phyloP scores from a whole-genome alignment of 306 rosid species.

The Cucurbita argyrosperma region DNA sequence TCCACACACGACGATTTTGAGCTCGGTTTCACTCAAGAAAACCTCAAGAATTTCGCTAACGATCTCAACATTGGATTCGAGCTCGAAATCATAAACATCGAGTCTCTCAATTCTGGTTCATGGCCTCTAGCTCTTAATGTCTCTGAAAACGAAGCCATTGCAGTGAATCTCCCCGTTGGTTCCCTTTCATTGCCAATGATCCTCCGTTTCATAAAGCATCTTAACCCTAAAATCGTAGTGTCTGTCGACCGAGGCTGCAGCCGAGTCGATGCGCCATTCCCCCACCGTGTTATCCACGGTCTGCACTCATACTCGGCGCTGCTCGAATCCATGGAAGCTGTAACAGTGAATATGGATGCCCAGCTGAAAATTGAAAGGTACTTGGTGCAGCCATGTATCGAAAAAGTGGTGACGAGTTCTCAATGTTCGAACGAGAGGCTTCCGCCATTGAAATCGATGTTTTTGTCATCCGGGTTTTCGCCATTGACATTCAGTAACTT shows the following conservation, averaged over 20 bases:
- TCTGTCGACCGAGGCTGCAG: conserved; percentile 56
- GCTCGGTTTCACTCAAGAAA: conserved; percentile 65
- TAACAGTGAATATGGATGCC: conserved; percentile 39
- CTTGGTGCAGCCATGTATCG: conserved; percentile 62
- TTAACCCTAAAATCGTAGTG: conserved; percentile 58
- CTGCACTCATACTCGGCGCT: conserved; percentile 37
- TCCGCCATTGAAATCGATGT: conserved; percentile 42
- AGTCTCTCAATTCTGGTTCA: conserved; percentile 39
- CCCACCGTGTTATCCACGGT: conserved; percentile 40
- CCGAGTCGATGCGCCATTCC: conserved; percentile 42
- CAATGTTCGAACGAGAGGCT: conserved; percentile 23
- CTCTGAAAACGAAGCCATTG: conserved; percentile 47
- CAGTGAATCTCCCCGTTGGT: conserved; percentile 52
- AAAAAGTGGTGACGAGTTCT: conserved; percentile 41
- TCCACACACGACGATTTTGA: conserved; percentile 46
- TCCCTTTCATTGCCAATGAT: conserved; percentile 32
- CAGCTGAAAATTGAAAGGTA: conserved; percentile 61
- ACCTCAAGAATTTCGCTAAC: conserved; percentile 51
- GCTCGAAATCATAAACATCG: conserved; percentile 42
- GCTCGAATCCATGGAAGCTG: conserved; percentile 74
- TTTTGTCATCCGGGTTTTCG: conserved; percentile 62
- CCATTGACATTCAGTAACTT: conserved; percentile 68
- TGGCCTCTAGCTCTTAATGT: conserved; percentile 44
- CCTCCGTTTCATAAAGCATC: conserved; percentile 62
- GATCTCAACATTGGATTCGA: conserved; percentile 60